Base-by-base conservation (phyloP, 2,329 filamentous ascomycete genomes). In the Aspergillus neoniger region DNA sequence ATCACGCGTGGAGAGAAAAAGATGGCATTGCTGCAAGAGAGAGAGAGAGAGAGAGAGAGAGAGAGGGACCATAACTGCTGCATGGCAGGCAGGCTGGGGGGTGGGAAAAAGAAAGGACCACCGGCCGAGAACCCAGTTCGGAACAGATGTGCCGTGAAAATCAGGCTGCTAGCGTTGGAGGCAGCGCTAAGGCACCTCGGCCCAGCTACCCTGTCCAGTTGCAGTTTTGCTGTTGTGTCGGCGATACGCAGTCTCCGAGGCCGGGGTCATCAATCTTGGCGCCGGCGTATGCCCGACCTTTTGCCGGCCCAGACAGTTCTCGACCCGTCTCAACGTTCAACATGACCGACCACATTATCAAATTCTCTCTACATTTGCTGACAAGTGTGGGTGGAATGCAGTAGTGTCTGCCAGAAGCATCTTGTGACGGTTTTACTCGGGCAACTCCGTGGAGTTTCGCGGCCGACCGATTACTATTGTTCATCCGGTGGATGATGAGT, bases 331-430 rank as follows among this genome's bases (percentile, higher is more conserved):
- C 15, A 30, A 25, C 41, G 23, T 30, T 55, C 25, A 23, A 17
- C 53, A 47, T 44, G 41, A 44, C 41, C 19, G 41, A 44, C 28
- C n/a, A 10, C 23, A 55, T 55, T 55, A 55, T 55, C 28, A 55
- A 15, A 36, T 36, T 36, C 12, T 36, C 32, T 36, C 12, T 36
- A 14, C 12, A 55, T 7, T 44, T 44, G 47, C 53, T 44, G 41
- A 44, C 23, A 8, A 12, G 21, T 15, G n/a, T 44, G 5, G 53
- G 12, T 55, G 48, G 60, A 62, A 64, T 56, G 54, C 49, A 44
- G 19, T 60, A 50, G 60, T 47, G 32, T 41, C 17, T 59, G 47
- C 60, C 54, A 54, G 59, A 61, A 49, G n/a, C 4, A 15, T 21
- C 44, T 36, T 25, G 47, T 48, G 58, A 43, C 36, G 17, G 28